Conservation (phyloP, 805 yeast genomes). For the Barnettozyma salicaria region DNA sequence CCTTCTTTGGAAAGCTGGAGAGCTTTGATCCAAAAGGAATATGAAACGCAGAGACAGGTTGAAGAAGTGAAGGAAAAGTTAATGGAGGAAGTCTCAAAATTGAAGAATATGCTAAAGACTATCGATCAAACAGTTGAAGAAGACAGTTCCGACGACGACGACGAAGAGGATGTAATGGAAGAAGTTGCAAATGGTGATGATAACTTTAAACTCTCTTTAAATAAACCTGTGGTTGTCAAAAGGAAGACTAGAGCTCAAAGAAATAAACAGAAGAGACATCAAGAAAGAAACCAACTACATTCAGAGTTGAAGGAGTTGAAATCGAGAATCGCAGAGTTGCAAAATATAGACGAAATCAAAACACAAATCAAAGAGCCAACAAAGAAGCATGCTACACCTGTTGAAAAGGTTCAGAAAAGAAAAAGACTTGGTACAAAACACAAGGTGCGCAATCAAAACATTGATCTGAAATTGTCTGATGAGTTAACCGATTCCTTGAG, state of each 20-base stretch:
- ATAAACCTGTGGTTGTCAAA: slow-evolving; percentile 60
- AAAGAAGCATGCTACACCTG: slow-evolving; percentile 20
- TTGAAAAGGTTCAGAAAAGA: slow-evolving; percentile 30
- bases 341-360: slow-evolving; percentile 35
- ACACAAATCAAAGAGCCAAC: slow-evolving; percentile 23
- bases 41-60: slow-evolving; percentile 52
- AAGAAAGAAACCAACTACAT: slow-evolving; percentile 52
- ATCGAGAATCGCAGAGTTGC: slow-evolving; percentile 52
- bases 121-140: slow-evolving; percentile 54
- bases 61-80: slow-evolving; percentile 60
- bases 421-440: slow-evolving; percentile 40
- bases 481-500: slow-evolving; percentile 84
- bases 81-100: slow-evolving; percentile 56
- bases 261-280: slow-evolving; percentile 59
- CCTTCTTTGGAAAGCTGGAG: slow-evolving; percentile 86
- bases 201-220: slow-evolving; percentile 53
- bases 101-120: slow-evolving; percentile 58
- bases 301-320: slow-evolving; percentile 53
- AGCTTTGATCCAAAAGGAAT: slow-evolving; percentile 60
- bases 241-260: slow-evolving; percentile 76
- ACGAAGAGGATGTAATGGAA: slow-evolving; percentile 30
- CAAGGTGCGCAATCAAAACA: slow-evolving; percentile 39
- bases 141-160: slow-evolving; percentile 33
- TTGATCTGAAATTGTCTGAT: slow-evolving; percentile 80
- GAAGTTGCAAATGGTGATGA: slow-evolving; percentile 30